Evolutionary conservation across 2,329 filamentous ascomycete species (phyloP).

Genomic region (Beauveria scarabaeidicola): DNA sequence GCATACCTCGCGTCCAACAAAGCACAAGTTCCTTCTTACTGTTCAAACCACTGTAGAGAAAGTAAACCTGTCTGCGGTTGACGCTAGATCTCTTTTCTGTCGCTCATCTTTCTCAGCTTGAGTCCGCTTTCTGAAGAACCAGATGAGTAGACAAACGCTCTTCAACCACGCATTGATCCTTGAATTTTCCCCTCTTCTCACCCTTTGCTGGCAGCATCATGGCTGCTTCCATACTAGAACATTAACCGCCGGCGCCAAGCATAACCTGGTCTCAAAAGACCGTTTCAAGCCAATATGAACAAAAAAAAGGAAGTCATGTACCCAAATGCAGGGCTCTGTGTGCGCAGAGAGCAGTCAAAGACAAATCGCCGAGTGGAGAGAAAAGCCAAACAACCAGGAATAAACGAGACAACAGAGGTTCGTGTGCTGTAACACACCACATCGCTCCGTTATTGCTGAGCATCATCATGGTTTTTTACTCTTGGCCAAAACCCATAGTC

Average conservation of each 20-base stretch:
- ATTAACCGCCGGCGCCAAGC: constrained; percentile 11
- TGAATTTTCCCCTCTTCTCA: background rate
- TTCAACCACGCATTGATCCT: background rate
- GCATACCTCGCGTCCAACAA: background rate
- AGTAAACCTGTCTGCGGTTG: background rate
- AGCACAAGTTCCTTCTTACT: background rate
- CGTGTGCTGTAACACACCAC: background rate
- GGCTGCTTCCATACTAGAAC: constrained; percentile 8
- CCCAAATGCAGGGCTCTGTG: constrained; percentile 9
- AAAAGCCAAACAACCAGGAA: background rate
- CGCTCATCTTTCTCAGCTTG: background rate
- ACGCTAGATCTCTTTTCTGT: background rate
- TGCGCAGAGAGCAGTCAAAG: constrained; percentile 11
- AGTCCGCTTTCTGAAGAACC: background rate
- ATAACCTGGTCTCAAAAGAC: constrained; percentile 11
- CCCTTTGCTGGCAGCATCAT: background rate
- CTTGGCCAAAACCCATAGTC: constrained; percentile 97
- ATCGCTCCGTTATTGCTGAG: background rate
- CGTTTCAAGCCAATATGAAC: constrained; percentile 14
- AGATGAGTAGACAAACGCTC: background rate
- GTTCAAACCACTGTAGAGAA: background rate
- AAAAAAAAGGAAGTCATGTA: constrained; percentile 17
- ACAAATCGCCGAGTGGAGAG: background rate
- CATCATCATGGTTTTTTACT: constrained; percentile 51
- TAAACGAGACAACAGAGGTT: constrained; percentile 5